phyloP scores from a whole-genome alignment of 2,329 filamentous ascomycete species.

The Cordyceps pruinosa region DNA sequence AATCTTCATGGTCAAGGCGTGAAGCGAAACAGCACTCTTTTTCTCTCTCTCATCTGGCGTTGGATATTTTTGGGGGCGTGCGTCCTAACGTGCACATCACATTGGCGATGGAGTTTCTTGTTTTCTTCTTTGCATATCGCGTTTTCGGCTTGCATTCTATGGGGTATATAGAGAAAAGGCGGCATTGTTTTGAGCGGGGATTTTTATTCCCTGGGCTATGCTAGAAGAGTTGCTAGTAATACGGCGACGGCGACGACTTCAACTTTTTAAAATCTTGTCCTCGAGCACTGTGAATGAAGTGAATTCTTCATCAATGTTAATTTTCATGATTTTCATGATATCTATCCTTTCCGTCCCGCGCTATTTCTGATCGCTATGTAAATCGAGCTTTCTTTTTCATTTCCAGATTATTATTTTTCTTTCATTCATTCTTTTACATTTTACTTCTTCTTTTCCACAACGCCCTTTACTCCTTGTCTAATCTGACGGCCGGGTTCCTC shows the following conservation, averaged over 20 bases:
- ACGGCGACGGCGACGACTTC: too few relatives aligned
- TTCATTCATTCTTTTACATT: slow-evolving; percentile 3
- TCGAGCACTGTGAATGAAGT: too few relatives aligned
- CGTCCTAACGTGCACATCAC: slow-evolving; percentile 2
- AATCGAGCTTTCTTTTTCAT: not conserved
- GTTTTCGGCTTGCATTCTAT: too few relatives aligned
- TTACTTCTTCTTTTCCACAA: not conserved
- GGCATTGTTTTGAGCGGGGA: not conserved
- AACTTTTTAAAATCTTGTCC: too few relatives aligned
- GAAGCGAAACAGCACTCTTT: slow-evolving; percentile 1
- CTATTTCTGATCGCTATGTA: not conserved
- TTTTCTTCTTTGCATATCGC: not conserved
- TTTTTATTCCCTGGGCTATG: too few relatives aligned
- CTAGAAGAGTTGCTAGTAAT: too few relatives aligned
- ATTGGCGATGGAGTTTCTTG: slow-evolving; percentile 1
- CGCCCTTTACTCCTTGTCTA: slow-evolving; percentile 67
- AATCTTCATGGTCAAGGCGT: slow-evolving; percentile 64
- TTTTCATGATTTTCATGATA: not conserved
- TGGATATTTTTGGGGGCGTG: not conserved
- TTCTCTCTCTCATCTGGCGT: not conserved
- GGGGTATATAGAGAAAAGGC: not conserved
- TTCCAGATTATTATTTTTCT: not conserved
- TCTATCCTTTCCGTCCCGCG: not conserved
- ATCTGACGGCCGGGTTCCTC: slow-evolving; percentile 79
- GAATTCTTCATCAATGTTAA: too few relatives aligned